Percentiles rank a stretch among this genome's conserved stretches.
Evolutionary conservation across 257 asterid species (phyloP).

Genomic region (Salvia hispanica): DNA sequence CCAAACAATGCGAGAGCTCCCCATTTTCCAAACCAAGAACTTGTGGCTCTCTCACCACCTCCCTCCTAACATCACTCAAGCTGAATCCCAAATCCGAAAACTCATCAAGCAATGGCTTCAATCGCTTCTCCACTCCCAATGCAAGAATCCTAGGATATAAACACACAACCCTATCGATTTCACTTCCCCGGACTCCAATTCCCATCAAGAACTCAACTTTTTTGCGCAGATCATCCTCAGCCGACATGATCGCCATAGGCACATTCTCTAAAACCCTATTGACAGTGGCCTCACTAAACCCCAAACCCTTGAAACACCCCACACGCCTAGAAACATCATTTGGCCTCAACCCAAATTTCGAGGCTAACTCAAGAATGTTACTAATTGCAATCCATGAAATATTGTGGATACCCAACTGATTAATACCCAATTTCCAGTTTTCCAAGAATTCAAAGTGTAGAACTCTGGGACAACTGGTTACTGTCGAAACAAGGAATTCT

Average conservation of each 20-base stretch:
- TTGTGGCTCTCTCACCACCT: constrained; percentile 56
- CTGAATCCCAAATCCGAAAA: constrained; percentile 64
- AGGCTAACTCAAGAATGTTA: constrained; percentile 50
- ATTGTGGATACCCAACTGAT: constrained; percentile 35
- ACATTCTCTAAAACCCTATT: constrained; percentile 59
- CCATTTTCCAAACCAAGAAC: constrained; percentile 80
- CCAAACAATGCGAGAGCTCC: constrained; percentile 72
- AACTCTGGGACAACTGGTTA: constrained; percentile 57
- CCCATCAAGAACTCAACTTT: constrained; percentile 54
- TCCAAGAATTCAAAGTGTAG: constrained; percentile 52
- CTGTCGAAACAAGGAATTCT: constrained; percentile 58
- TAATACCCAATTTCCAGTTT: constrained; percentile 54
- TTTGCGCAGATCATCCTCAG: constrained; percentile 37
- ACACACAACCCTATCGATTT: constrained; percentile 48
- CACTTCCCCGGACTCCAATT: constrained; percentile 49
- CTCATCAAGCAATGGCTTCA: constrained; percentile 64
- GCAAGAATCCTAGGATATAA: constrained; percentile 55
- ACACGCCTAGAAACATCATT: constrained; percentile 43
- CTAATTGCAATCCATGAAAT: constrained; percentile 39
- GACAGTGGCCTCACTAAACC: constrained; percentile 48
- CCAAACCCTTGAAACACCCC: constrained; percentile 52
- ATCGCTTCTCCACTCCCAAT: constrained; percentile 50
- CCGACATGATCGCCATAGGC: constrained; percentile 52
- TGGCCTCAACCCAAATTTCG: constrained; percentile 52
- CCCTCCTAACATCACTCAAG: constrained; percentile 50